Conservation (phyloP, 2,329 filamentous ascomycete genomes). For the Calonectria ilicicola region DNA sequence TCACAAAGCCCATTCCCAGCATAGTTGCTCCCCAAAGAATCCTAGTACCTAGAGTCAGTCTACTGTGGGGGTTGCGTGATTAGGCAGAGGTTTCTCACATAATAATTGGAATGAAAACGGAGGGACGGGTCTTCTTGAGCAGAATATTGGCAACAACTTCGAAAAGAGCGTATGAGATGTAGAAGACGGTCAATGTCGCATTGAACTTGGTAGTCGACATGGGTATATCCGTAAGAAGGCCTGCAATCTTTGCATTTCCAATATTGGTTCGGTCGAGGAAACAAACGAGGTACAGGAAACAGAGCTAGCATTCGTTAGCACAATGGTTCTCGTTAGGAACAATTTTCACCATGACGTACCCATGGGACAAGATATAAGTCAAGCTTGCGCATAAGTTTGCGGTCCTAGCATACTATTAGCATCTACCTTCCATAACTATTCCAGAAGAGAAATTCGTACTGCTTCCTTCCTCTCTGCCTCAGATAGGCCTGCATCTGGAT, state of each 20-base stretch:
- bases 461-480: slow-evolving; percentile 71
- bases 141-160: slow-evolving; percentile 84
- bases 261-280: slow-evolving; percentile 85
- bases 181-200: slow-evolving; percentile 83
- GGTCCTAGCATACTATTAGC: slow-evolving; percentile 60
- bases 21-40: slow-evolving; percentile 75
- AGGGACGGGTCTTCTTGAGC: slow-evolving; percentile 81
- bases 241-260: slow-evolving; percentile 74
- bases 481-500: slow-evolving; percentile 71
- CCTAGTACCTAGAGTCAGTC: slow-evolving; percentile 51
- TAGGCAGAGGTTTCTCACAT: slow-evolving; percentile 67
- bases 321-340: neutral
- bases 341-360: slow-evolving; percentile 44
- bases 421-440: neutral
- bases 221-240: slow-evolving; percentile 66
- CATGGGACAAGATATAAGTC: slow-evolving; percentile 73
- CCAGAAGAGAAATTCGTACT: slow-evolving; percentile 56
- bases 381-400: slow-evolving; percentile 71
- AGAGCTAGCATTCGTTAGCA: slow-evolving; percentile 58
- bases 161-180: slow-evolving; percentile 85
- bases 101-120: slow-evolving; percentile 83
- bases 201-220: slow-evolving; percentile 79
- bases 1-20: slow-evolving; percentile 76
- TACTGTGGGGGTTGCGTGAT: neutral
- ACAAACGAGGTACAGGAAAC: slow-evolving; percentile 78